Evolutionary conservation across 495 filamentous ascomycete species (phyloP).

Genomic region (Podospora fimiseda): DNA sequence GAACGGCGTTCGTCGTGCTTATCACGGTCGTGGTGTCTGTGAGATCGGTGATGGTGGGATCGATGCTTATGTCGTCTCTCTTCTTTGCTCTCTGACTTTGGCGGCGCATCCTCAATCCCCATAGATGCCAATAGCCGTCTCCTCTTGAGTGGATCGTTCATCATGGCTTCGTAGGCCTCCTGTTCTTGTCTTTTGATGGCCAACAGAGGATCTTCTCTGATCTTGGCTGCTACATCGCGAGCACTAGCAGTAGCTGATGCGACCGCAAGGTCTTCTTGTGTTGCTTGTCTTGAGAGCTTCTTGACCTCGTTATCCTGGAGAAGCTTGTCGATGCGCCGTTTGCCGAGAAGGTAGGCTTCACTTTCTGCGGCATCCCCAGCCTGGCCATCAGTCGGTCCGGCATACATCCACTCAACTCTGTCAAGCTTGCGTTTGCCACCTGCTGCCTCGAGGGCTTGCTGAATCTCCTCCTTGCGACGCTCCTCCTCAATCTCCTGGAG

Average conservation of each 20-base stretch:
- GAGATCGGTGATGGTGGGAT: conserved; percentile 45
- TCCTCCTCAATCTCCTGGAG: conserved; percentile 91
- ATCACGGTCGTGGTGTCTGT: conserved; percentile 27
- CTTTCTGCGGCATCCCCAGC: conserved; percentile 83
- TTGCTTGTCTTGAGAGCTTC: conserved; percentile 75
- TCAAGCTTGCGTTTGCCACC: conserved; percentile 69
- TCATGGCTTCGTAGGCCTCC: conserved; percentile 78
- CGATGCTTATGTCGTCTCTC: conserved; percentile 47
- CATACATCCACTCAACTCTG: conserved; percentile 97
- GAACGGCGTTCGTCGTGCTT: conserved; percentile 26
- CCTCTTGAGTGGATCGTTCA: conserved; percentile 74
- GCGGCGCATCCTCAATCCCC: conserved; percentile 43
- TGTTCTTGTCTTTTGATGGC: conserved; percentile 91
- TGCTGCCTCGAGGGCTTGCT: conserved; percentile 80
- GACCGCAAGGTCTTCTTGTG: conserved; percentile 56
- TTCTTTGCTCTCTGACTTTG: conserved; percentile 35
- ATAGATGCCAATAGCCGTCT: conserved; percentile 60
- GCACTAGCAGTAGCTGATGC: conserved; percentile 50
- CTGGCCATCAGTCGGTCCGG: conserved; percentile 73
- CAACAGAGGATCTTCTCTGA: conserved; percentile 81
- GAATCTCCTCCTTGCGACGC: conserved; percentile 83
- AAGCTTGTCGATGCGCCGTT: conserved; percentile 83
- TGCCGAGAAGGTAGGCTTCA: conserved; percentile 89
- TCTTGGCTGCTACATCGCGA: conserved; percentile 74
- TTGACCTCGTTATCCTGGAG: conserved; percentile 76